Conservation (phyloP, 164 flowering plant species). For the Macadamia integrifolia region DNA sequence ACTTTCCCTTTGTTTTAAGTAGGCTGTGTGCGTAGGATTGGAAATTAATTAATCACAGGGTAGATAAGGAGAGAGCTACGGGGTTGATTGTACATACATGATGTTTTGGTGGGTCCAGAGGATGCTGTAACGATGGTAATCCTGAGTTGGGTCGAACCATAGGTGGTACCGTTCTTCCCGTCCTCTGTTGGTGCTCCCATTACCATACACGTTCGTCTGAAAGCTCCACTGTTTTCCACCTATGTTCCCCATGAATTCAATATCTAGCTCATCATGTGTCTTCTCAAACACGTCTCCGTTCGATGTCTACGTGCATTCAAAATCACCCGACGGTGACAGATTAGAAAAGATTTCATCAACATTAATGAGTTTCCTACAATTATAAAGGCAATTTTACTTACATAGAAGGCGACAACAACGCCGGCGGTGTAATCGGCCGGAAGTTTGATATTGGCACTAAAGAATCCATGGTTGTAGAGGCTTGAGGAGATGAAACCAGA, state of each 20-base stretch:
- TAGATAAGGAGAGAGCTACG: too few relatives aligned
- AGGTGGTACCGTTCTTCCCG: conserved; percentile 83
- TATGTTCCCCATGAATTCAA: conserved; percentile 80
- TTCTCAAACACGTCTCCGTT: conserved; percentile 76
- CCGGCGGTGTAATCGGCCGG: conserved; percentile 83
- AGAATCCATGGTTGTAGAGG: conserved; percentile 67
- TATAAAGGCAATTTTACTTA: conserved; percentile 24
- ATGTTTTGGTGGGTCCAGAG: conserved; percentile 67
- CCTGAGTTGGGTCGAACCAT: conserved; percentile 85
- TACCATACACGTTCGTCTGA: conserved; percentile 88
- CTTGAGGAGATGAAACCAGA: conserved; percentile 81
- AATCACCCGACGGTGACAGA: too few relatives aligned
- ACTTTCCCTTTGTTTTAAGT: too few relatives aligned
- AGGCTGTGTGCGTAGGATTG: too few relatives aligned
- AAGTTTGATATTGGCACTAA: conserved; percentile 83
- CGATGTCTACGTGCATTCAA: conserved; percentile 46
- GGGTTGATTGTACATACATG: conserved; percentile 44
- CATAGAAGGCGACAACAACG: conserved; percentile 86
- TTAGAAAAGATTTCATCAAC: too few relatives aligned
- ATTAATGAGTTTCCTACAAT: too few relatives aligned
- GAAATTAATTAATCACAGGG: too few relatives aligned
- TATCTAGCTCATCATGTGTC: conserved; percentile 85
- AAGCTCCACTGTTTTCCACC: conserved; percentile 76
- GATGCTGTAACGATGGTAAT: conserved; percentile 79
- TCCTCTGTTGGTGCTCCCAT: conserved; percentile 79